Percentiles rank a stretch among this genome's conserved stretches.
Conservation (phyloP, 306 rosid genomes). For the Boehmeria nivea region DNA sequence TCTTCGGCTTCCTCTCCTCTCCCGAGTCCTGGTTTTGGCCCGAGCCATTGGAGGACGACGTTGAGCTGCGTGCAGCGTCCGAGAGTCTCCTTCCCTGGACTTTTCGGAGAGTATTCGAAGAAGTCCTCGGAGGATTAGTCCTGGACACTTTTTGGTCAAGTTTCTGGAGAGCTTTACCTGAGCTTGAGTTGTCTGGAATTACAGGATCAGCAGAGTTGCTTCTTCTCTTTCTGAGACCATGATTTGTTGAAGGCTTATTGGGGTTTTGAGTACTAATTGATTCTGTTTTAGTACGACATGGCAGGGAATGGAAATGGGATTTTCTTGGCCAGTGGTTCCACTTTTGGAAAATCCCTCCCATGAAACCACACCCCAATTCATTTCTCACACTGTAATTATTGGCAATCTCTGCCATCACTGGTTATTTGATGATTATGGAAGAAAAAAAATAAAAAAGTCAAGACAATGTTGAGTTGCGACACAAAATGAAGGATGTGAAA, state of each 20-base stretch:
- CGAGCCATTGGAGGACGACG: slow-evolving; percentile 46
- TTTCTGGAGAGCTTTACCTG: slow-evolving; percentile 7
- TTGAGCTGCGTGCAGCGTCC: slow-evolving; percentile 62
- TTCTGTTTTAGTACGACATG: slow-evolving; percentile 10
- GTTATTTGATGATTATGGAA: no score
- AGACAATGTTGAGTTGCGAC: no score
- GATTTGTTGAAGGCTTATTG: slow-evolving; percentile 17
- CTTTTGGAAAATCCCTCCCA: slow-evolving; percentile 54
- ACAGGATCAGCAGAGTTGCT: slow-evolving; percentile 15
- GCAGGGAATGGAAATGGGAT: slow-evolving; percentile 70
- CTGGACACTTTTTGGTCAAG: slow-evolving; percentile 25
- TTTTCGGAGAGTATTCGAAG: slow-evolving; percentile 32
- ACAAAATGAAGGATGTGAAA: slow-evolving; percentile 6
- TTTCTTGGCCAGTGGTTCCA: slow-evolving; percentile 47
- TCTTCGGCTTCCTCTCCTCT: slow-evolving; percentile 24
- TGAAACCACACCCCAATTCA: slow-evolving; percentile 54
- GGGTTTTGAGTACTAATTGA: slow-evolving; percentile 20
- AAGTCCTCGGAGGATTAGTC: slow-evolving; percentile 30
- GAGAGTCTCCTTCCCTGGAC: slow-evolving; percentile 36
- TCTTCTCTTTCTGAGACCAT: no score
- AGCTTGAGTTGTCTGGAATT: background rate
- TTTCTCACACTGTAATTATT: slow-evolving; percentile 25
- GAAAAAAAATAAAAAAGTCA: slow-evolving; percentile 1
- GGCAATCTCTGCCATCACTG: slow-evolving; percentile 43
- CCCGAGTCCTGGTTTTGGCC: slow-evolving; percentile 24